Base-by-base conservation (phyloP, 345 rosid genomes). In the Euclidium syriacum region DNA sequence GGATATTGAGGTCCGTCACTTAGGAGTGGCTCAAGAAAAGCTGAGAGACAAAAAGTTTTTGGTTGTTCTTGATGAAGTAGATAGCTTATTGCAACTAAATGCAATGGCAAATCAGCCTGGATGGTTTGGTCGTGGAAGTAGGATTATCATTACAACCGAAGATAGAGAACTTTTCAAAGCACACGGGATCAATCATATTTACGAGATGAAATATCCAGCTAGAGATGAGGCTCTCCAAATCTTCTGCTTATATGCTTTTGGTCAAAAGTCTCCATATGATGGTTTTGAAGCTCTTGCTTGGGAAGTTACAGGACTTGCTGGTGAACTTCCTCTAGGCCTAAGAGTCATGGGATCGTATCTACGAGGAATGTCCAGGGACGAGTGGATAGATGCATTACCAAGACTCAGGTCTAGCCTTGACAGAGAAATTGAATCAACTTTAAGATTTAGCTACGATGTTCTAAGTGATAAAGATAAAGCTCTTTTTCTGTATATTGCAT, bases 111-210 rank as follows among this genome's bases (percentile, higher is more conserved):
- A 77, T 2, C 20, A 65, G 36, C 54, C 35, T 58, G 66, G 62
- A 5, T 74, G 80, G 85, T 78, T 71, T 24, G 65, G 38, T 25
- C 62, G 52, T 14, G 82, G 81, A 35, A 81, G 81, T 65, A 68
- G 66, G 40, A 70, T 83, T 43, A 75, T 86, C 9, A 56, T 83
- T 24, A 83, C 89, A 15, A 77, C 90, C 18, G 69, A 88, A 76
- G 63, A 77, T 33, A 51, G 17, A 27, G 44, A 52, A 17, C 16
- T 69, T 10, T 59, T 69, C 2, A n/a, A 10, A 3, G 12, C 32
- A 22, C 41, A 22, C 1, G 4, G 5, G 19, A 55, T 55, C 16
- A 23, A n/a, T 2, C 19, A 14, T 35, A 9, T 35, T 2, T 36
- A 55, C 47, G 7, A 55, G 12, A 7, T 55, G 22, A 0, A 30